Base-by-base conservation (phyloP, 306 rosid genomes). In the Quillaja saponaria region DNA sequence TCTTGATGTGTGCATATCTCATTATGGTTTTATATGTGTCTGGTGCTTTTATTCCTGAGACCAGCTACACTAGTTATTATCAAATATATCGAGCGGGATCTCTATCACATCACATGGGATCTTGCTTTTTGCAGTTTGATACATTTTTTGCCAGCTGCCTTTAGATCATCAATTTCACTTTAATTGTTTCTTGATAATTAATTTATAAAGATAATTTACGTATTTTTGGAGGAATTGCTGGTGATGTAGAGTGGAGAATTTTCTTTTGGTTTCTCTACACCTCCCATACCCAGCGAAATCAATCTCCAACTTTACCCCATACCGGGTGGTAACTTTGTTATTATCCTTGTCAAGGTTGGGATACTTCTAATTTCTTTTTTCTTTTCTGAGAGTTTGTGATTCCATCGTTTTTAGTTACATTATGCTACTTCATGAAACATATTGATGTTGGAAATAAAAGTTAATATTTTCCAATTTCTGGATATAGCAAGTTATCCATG, bases 201-300 rank as follows among this genome's bases (percentile, higher is more conserved):
- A 25, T 46, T 35, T 13, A 20, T 1, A 61, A 14, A n/a, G 8
- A 15, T 40, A 8, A 13, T 50, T 13, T 5, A 8, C n/a, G 17
- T n/a, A 7, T 40, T 5, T 40, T 11, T 0, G 39, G 37, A 8
- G 13, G 34, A 18, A 35, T 38, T 16, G 81, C 79, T 56, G 79
- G 85, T 42, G 69, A 69, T 76, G 67, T 77, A 63, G 62, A 71
- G 78, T 69, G 47, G 76, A 60, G 66, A 47, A 63, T 66, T 45
- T 53, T 18, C 2, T 34, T 40, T 33, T 13, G 14, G 59, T 72
- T 76, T 58, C 77, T 67, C 68, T 55, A 4, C 79, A 72, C 58
- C 57, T 77, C 78, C 78, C 80, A 76, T 76, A 61, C 21, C 80
- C 85, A 76, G 87, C 79, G 21, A 78, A 19, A 81, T 57, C 7